Conservation (phyloP, 371 early-diverging fungal species). For the Syncephalastrum racemosum region DNA sequence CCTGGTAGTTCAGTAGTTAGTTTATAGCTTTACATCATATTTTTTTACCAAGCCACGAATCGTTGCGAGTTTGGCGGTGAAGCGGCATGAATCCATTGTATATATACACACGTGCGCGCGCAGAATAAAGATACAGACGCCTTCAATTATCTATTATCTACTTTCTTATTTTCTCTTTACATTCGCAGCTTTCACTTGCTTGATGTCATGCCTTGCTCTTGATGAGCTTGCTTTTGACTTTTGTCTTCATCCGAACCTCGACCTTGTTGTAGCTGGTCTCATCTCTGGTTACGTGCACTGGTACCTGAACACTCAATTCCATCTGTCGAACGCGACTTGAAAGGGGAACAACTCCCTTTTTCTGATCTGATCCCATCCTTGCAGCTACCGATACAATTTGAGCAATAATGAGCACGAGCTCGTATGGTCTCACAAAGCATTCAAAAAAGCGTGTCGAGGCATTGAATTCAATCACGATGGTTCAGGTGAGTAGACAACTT, state of each 20-base stretch:
- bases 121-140: too few relatives aligned
- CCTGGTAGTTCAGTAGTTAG: too few relatives aligned
- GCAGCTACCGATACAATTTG: slow-evolving; percentile 15
- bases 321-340: slow-evolving; percentile 6
- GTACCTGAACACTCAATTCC: slow-evolving; percentile 32
- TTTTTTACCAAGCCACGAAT: too few relatives aligned
- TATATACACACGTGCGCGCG: too few relatives aligned
- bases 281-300: slow-evolving; percentile 77
- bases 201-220: too few relatives aligned
- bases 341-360: slow-evolving; percentile 4
- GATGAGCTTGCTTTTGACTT: slow-evolving; percentile 52
- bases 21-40: too few relatives aligned
- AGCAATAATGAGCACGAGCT: slow-evolving; percentile 55
- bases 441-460: slow-evolving; percentile 83
- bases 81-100: too few relatives aligned
- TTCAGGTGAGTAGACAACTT: slow-evolving; percentile 31
- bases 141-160: too few relatives aligned
- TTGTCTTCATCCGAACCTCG: slow-evolving; percentile 69
- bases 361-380: slow-evolving; percentile 9
- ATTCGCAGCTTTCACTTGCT: too few relatives aligned
- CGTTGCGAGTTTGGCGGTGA: too few relatives aligned
- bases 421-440: slow-evolving; percentile 58
- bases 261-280: slow-evolving; percentile 71
- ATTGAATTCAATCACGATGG: slow-evolving; percentile 80
- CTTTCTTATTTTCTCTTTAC: too few relatives aligned